Conservation (phyloP, 2,329 filamentous ascomycete species). For the Chaetomium olivaceum region DNA sequence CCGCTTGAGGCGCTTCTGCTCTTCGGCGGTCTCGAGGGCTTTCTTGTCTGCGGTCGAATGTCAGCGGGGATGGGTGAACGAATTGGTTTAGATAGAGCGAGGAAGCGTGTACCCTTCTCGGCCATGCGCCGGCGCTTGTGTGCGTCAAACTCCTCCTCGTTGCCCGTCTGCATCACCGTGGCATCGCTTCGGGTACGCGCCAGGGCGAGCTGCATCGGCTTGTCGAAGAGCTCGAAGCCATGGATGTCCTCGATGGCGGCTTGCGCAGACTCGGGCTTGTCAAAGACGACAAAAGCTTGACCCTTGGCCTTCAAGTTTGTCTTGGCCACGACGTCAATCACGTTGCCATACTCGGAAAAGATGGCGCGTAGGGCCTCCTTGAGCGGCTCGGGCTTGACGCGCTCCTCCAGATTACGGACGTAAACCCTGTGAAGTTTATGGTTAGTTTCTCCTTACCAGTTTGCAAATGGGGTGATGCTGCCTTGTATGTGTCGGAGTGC, state of each 20-base stretch:
- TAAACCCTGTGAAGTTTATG: constrained; percentile 55
- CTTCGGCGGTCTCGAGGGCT: constrained; percentile 76
- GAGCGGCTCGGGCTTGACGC: constrained; percentile 77
- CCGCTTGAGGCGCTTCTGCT: constrained; percentile 74
- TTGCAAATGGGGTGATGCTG: constrained; percentile 21
- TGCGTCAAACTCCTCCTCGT: constrained; percentile 76
- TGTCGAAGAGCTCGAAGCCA: constrained; percentile 89
- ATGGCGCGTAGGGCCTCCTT: constrained; percentile 72
- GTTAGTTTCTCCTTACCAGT: constrained; percentile 40
- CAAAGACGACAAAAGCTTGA: constrained; percentile 93
- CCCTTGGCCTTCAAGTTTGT: constrained; percentile 89
- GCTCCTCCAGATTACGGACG: constrained; percentile 86
- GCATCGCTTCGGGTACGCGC: constrained; percentile 86
- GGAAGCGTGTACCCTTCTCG: constrained; percentile 71
- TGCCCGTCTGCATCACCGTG: constrained; percentile 73
- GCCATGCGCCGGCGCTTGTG: constrained; percentile 83
- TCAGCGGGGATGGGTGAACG: constrained; percentile 8
- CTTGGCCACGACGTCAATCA: constrained; percentile 70
- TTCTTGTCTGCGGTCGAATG: constrained; percentile 60
- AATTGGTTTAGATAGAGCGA: neutral
- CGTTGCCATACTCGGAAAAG: constrained; percentile 84
- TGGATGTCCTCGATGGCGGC: constrained; percentile 85
- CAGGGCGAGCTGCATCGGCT: constrained; percentile 81
- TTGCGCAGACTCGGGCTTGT: constrained; percentile 73
- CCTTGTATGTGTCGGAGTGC: constrained; percentile 60